phyloP scores from a whole-genome alignment of 257 asterid genomes.

The Salvia splendens region DNA sequence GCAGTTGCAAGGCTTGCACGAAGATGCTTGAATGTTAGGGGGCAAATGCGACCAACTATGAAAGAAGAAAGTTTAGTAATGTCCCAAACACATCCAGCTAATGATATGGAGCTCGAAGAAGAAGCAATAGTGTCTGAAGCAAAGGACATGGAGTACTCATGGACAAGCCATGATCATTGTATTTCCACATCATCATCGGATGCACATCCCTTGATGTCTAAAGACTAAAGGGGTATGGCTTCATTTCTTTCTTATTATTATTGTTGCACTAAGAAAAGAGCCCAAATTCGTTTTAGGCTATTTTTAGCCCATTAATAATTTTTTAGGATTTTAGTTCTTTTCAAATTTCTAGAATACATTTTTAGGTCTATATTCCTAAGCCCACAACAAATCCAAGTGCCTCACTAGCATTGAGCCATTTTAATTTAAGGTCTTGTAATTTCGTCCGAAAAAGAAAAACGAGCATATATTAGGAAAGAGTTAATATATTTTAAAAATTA shows the following conservation, averaged over 20 bases:
- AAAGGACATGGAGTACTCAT: conserved; percentile 1
- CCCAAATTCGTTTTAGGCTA: no score
- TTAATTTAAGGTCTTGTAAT: no score
- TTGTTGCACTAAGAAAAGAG: no score
- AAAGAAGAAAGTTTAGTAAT: conserved; percentile 20
- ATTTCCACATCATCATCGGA: neutral
- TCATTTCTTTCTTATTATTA: neutral
- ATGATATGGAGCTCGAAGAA: neutral
- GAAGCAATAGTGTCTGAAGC: neutral
- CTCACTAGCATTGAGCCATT: no score
- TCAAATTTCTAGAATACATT: no score
- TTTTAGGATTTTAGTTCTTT: no score
- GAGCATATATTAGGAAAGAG: no score
- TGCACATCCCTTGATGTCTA: neutral
- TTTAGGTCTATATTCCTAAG: no score
- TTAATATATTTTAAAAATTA: no score
- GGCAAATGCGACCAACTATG: conserved; percentile 33
- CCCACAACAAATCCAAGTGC: no score
- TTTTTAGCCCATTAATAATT: no score
- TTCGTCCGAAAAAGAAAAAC: no score
- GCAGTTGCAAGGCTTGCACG: conserved; percentile 27
- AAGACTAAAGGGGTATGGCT: neutral
- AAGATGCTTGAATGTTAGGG: conserved; percentile 27
- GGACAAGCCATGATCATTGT: neutral
- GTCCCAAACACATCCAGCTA: neutral